Base-by-base conservation (phyloP, 148 eudicot species). In the Bassia scoparia region DNA sequence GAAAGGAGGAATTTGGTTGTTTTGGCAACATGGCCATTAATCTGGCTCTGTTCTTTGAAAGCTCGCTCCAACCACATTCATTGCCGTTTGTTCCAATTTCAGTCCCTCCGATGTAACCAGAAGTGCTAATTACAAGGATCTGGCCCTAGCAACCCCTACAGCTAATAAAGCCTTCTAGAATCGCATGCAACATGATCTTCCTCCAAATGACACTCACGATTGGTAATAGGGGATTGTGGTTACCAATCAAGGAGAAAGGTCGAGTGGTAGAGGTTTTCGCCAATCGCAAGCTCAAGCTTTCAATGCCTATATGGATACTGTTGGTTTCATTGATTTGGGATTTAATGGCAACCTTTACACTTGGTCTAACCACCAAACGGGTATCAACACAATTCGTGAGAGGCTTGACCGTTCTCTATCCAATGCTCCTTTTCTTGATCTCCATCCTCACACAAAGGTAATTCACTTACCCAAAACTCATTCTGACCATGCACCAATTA, bases 101-200 rank as follows among this genome's bases (percentile, higher is more conserved):
- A n/a, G 6, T 8, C 7, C 18, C 27, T n/a, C n/a, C n/a, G n/a
- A 7, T 1, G 1, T 1, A 6, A 9, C 0, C 26, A 0, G 11
- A 54, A n/a, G 13, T 23, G 5, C 59, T 54, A 3, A 1, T 54
- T 2, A 54, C 10, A 7, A 29, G 59, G 23, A n/a, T 21, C 54
- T 2, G 16, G 54, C 54, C 3, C 0, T n/a, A 2, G 18, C n/a
- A 2, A 50, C 5, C 18, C 3, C 21, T 2, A 0, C 2, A 1
- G 7, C 21, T n/a, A 50, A 3, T 1, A 15, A 17, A 4, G n/a
- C n/a, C n/a, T n/a, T 15, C 5, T 50, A n/a, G 54, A 3, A 16
- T 5, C 3, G 18, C 3, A 15, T 50, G 21, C 7, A 50, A 4
- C 0, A 3, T 23, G 58, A 53, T 23, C 6, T 8, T 53, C 58